Percentiles rank a stretch among this genome's conserved stretches.
Evolutionary conservation across 768 basidiomycete genomes (phyloP).

Genomic region (Boletus patriciae): DNA sequence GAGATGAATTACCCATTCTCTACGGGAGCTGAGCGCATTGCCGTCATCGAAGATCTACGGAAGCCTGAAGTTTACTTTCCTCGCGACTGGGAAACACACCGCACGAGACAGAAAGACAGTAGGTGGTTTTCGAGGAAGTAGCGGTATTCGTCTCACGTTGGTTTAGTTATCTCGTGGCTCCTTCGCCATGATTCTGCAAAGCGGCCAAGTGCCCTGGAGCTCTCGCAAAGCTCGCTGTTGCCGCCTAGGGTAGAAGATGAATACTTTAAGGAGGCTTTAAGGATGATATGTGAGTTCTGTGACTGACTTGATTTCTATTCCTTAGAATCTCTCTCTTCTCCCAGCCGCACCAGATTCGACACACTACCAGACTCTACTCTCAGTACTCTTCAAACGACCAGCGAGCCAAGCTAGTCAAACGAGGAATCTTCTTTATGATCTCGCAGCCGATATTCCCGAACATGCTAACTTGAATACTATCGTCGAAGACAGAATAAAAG

Average conservation of each 20-base stretch:
- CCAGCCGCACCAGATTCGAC: slow-evolving; percentile 78
- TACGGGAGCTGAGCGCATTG: slow-evolving; percentile 81
- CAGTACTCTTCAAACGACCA: slow-evolving; percentile 74
- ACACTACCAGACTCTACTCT: slow-evolving; percentile 75
- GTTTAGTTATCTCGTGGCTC: slow-evolving; percentile 72
- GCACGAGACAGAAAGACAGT: slow-evolving; percentile 70
- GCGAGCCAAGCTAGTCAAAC: slow-evolving; percentile 60
- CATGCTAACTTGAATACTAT: slow-evolving; percentile 69
- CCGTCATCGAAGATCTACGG: slow-evolving; percentile 76
- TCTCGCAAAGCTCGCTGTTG: slow-evolving; percentile 75
- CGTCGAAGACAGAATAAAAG: slow-evolving; percentile 71
- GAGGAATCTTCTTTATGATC: slow-evolving; percentile 73
- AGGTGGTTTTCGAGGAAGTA: slow-evolving; percentile 26
- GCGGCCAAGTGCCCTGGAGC: slow-evolving; percentile 79
- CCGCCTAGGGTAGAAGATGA: slow-evolving; percentile 81
- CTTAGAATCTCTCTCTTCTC: neutral
- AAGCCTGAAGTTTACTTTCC: slow-evolving; percentile 77
- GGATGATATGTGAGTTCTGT: slow-evolving; percentile 62
- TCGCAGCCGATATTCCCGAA: slow-evolving; percentile 64
- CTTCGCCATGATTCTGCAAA: slow-evolving; percentile 78
- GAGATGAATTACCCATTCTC: slow-evolving; percentile 91
- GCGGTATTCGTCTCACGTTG: slow-evolving; percentile 3
- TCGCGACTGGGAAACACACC: slow-evolving; percentile 62
- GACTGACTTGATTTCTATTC: neutral
- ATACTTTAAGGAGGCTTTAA: slow-evolving; percentile 77